Evolutionary conservation across 2,329 filamentous ascomycete species (phyloP).

Genomic region (Talaromyces marneffei): DNA sequence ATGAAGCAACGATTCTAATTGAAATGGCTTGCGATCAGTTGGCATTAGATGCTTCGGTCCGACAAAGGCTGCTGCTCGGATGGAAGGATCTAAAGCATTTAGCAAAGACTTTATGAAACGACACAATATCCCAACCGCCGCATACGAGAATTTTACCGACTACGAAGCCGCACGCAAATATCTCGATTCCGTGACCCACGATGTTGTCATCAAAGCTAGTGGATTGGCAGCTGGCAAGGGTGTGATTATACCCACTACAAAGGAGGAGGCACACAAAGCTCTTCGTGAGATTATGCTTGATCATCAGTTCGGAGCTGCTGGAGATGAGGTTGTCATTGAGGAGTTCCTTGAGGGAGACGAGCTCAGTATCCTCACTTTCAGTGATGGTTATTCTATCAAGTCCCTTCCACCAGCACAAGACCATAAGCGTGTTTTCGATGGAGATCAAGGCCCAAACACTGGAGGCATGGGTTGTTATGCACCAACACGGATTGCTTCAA

Average conservation of each 20-base stretch:
- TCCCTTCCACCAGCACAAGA: slow-evolving; percentile 89
- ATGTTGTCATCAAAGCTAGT: slow-evolving; percentile 88
- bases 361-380: slow-evolving; percentile 84
- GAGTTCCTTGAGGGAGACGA: slow-evolving; percentile 90
- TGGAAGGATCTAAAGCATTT: slow-evolving; percentile 97
- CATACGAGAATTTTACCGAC: slow-evolving; percentile 80
- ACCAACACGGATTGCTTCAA: slow-evolving; percentile 72
- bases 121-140: slow-evolving; percentile 82
- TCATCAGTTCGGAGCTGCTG: slow-evolving; percentile 78
- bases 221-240: slow-evolving; percentile 93
- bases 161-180: slow-evolving; percentile 69
- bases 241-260: slow-evolving; percentile 78
- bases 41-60: slow-evolving; percentile 83
- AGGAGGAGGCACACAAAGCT: slow-evolving; percentile 74
- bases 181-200: slow-evolving; percentile 62
- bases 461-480: slow-evolving; percentile 98
- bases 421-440: slow-evolving; percentile 91
- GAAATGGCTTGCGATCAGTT: slow-evolving; percentile 33
- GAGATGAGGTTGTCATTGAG: slow-evolving; percentile 89
- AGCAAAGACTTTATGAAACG: slow-evolving; percentile 97
- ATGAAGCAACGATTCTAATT: not conserved
- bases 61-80: slow-evolving; percentile 71
- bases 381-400: slow-evolving; percentile 77
- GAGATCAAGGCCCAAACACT: slow-evolving; percentile 85
- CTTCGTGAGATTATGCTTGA: slow-evolving; percentile 87